Conservation (phyloP, 345 rosid genomes). For the Noccaea caerulescens region DNA sequence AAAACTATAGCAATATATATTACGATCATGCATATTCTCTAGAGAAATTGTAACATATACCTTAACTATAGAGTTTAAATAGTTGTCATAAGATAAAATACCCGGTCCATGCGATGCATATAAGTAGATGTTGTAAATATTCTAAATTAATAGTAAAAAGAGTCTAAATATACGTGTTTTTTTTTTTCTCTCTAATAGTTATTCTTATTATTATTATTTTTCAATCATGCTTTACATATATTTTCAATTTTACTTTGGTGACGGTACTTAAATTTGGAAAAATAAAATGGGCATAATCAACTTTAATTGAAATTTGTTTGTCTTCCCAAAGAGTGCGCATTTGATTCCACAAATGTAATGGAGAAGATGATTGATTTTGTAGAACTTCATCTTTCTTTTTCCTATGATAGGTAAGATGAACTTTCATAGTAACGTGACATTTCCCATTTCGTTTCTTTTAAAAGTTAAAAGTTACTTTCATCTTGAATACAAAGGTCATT, state of each 20-base stretch:
- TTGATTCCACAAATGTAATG: constrained; percentile 33
- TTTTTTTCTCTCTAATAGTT: background rate
- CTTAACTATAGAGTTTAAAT: background rate
- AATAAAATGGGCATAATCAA: background rate
- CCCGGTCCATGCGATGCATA: background rate
- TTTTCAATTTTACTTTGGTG: background rate
- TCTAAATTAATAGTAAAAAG: background rate
- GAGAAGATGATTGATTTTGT: constrained; percentile 37
- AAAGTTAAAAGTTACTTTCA: constrained; percentile 9
- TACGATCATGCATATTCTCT: background rate
- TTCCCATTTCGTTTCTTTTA: constrained; percentile 25
- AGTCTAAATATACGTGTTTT: background rate
- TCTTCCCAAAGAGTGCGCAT: constrained; percentile 21
- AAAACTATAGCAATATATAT: too few species aligned
- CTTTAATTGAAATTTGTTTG: background rate
- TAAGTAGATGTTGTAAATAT: background rate
- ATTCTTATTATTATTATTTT: background rate
- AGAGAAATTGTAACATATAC: too few species aligned
- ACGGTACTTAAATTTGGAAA: background rate
- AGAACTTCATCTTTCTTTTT: constrained; percentile 18
- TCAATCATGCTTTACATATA: background rate
- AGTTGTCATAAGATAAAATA: background rate
- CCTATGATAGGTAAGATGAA: constrained; percentile 38
- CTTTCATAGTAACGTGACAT: constrained; percentile 37
- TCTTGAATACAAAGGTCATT: constrained; percentile 12